These are phyloP conservation scores for Boletus sensibilis DNA, from an alignment of 768 basidiomycete species.

Conservation along the genomic window DNA sequence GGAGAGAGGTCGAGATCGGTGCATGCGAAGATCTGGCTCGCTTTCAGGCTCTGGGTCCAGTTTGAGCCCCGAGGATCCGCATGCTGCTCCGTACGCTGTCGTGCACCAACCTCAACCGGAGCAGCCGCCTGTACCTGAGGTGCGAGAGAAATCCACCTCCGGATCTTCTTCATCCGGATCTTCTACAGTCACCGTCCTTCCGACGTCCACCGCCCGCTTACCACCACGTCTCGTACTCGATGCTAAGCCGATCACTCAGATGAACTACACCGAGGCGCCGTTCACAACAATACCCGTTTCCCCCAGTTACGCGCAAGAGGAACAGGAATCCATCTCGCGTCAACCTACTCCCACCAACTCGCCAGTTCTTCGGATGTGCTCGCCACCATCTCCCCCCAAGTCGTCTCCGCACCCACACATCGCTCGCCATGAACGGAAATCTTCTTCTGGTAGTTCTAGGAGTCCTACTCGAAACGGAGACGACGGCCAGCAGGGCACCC, in stretches of 20 bases:
- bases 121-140: slow-evolving; percentile 9
- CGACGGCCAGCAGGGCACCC: slow-evolving; percentile 38
- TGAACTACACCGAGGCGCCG: slow-evolving; percentile 23
- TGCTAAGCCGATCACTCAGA: slow-evolving; percentile 28
- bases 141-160: slow-evolving; percentile 14
- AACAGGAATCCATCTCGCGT: slow-evolving; percentile 37
- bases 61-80: slow-evolving; percentile 29
- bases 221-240: slow-evolving; percentile 32
- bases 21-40: slow-evolving; percentile 26
- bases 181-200: slow-evolving; percentile 17
- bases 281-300: slow-evolving; percentile 24
- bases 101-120: slow-evolving; percentile 12
- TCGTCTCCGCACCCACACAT: background rate
- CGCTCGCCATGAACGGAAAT: slow-evolving; percentile 16
- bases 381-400: slow-evolving; percentile 19
- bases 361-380: slow-evolving; percentile 40
- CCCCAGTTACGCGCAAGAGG: slow-evolving; percentile 28
- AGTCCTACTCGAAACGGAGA: slow-evolving; percentile 29
- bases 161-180: slow-evolving; percentile 30
- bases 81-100: background rate
- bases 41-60: slow-evolving; percentile 38
- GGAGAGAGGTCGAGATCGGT: slow-evolving; percentile 33
- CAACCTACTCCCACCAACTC: slow-evolving; percentile 66
- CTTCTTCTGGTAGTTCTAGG: slow-evolving; percentile 18
- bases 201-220: slow-evolving; percentile 14